These are phyloP conservation scores for Paramecium primaurelia DNA, from an alignment of 73 alveolate species.

Conservation along the genomic window DNA sequence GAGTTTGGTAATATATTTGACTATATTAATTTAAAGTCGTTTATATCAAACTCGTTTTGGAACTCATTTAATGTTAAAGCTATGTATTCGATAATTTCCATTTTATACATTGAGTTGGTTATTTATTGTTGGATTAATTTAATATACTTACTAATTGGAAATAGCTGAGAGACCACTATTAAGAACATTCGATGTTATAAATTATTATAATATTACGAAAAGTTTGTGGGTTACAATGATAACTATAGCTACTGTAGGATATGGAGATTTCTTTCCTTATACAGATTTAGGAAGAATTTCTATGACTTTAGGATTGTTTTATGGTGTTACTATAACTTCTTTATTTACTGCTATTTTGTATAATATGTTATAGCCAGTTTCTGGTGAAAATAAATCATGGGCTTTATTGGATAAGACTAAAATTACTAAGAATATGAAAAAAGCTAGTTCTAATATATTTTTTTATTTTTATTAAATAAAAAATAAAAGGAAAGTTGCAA, in stretches of 20 bases:
- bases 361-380: not conserved
- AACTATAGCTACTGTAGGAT: constrained; percentile 36
- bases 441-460: not conserved
- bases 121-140: not conserved
- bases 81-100: not conserved
- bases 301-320: not conserved
- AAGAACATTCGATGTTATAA: not conserved
- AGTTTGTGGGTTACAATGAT: constrained; percentile 17
- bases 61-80: not conserved
- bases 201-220: not conserved
- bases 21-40: not conserved
- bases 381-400: not conserved
- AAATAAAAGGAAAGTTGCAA: not conserved
- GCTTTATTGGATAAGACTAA: not conserved
- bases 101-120: not conserved
- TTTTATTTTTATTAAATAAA: not conserved
- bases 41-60: not conserved
- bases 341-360: constrained; percentile 7
- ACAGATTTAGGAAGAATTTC: constrained; percentile 41
- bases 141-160: not conserved
- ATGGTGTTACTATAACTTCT: constrained; percentile 17
- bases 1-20: not conserved
- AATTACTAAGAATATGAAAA: not conserved
- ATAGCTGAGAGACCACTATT: constrained; percentile 14
- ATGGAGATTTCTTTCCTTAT: constrained; percentile 47